These are phyloP conservation scores for Calycina herbarum DNA, from an alignment of 2,329 filamentous ascomycete species.

Conservation along the genomic window DNA sequence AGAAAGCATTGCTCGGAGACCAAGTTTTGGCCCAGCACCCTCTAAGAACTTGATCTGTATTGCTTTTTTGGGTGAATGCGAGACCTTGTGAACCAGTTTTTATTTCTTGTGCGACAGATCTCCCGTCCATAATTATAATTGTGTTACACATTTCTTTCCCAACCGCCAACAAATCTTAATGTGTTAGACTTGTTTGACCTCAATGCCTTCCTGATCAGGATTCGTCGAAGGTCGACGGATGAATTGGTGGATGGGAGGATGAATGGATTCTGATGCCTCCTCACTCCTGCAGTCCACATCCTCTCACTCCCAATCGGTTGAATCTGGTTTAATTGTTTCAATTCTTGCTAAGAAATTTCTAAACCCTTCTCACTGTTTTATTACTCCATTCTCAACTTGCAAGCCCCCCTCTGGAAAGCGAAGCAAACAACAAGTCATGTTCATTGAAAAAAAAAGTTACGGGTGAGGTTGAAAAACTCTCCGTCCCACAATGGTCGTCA, in stretches of 20 bases:
- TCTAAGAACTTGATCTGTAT: neutral
- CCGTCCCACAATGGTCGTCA: neutral
- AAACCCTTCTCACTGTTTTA: neutral
- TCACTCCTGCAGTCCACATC: neutral
- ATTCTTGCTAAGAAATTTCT: neutral
- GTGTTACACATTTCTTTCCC: neutral
- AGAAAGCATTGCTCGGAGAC: slow-evolving; percentile 30
- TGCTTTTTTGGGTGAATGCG: neutral
- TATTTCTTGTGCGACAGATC: neutral
- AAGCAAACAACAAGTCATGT: neutral
- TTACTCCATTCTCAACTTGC: neutral
- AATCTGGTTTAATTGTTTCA: neutral
- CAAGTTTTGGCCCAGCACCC: slow-evolving; percentile 31
- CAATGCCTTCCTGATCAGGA: neutral
- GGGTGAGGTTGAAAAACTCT: neutral
- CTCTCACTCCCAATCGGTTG: neutral
- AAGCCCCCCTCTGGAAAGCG: neutral
- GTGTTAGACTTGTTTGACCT: neutral
- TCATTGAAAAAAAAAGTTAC: neutral
- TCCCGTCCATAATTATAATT: neutral
- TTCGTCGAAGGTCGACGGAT: neutral
- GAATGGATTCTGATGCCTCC: neutral
- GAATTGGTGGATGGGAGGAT: neutral
- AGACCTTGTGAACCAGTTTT: neutral
- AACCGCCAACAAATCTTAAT: neutral